Evolutionary conservation across 1,284 basidiomycete species (phyloP).

Genomic region (Tilletia setariae): DNA sequence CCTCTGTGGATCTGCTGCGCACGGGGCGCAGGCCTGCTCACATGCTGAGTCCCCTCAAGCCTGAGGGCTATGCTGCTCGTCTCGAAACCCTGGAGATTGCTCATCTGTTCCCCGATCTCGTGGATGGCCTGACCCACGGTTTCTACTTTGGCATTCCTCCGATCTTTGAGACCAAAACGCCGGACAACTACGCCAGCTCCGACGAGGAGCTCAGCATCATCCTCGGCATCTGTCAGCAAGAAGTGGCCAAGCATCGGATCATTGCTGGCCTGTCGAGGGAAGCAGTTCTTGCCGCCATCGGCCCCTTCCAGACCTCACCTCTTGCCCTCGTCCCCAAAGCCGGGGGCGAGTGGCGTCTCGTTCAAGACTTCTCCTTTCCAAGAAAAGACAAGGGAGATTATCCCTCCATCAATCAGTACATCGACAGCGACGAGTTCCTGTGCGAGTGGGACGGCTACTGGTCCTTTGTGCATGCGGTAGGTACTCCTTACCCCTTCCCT

Average conservation of each 20-base stretch:
- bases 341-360: background rate
- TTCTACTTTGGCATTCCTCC: background rate
- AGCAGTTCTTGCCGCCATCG: background rate
- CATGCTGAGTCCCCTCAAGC: background rate
- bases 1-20: background rate
- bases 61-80: background rate
- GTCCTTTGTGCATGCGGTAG: background rate
- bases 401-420: background rate
- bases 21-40: background rate
- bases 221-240: background rate
- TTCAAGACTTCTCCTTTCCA: conserved; percentile 4
- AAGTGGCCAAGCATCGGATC: background rate
- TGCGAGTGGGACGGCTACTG: background rate
- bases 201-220: background rate
- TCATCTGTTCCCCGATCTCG: background rate
- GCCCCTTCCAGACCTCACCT: conserved; percentile 5
- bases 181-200: background rate
- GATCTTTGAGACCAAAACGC: background rate
- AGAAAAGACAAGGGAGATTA: background rate
- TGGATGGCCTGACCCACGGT: background rate
- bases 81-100: background rate
- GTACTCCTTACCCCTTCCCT: background rate
- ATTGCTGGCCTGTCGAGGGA: background rate
- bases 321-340: background rate
- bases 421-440: background rate